A percentile compares a stretch with the other conserved stretches of the same genome.
phyloP scores from a whole-genome alignment of 108 stramenopile genomes.

The Schizochytrium sp. region DNA sequence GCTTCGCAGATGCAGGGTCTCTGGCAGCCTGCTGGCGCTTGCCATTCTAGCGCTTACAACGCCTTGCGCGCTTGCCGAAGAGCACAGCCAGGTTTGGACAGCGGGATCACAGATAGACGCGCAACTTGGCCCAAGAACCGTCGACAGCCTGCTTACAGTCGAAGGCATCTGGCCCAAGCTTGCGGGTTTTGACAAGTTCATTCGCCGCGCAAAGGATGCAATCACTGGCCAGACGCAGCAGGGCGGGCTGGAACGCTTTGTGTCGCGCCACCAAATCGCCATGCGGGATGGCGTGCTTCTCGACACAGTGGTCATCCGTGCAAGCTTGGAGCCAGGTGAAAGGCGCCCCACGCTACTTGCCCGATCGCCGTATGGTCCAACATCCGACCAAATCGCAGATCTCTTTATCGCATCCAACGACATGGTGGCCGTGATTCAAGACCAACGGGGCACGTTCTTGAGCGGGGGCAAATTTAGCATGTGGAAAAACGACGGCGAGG shows the following conservation, averaged over 20 bases:
- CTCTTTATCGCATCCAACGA: slow-evolving; percentile 14
- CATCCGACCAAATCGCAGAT: background rate
- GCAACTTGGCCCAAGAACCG: too few relatives aligned
- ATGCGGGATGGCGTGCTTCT: slow-evolving; percentile 28
- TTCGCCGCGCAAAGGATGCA: background rate
- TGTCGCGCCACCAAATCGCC: background rate
- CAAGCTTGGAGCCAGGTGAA: background rate
- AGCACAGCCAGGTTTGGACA: too few relatives aligned
- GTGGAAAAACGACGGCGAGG: slow-evolving; percentile 21
- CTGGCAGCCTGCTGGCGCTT: too few relatives aligned
- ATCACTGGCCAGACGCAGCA: background rate
- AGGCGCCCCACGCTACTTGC: background rate
- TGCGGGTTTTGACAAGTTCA: background rate
- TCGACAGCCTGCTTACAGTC: too few relatives aligned
- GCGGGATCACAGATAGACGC: too few relatives aligned
- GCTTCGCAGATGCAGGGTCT: too few relatives aligned
- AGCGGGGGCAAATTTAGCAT: slow-evolving; percentile 22
- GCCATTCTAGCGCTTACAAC: too few relatives aligned
- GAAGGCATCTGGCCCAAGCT: background rate
- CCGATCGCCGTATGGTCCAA: slow-evolving; percentile 19
- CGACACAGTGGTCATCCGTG: slow-evolving; percentile 17
- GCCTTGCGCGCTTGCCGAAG: too few relatives aligned
- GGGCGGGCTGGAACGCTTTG: background rate
- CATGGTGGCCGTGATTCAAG: slow-evolving; percentile 18
- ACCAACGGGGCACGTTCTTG: slow-evolving; percentile 19